phyloP scores from a whole-genome alignment of 805 yeast species.

The Tetrapisispora arboricola region DNA sequence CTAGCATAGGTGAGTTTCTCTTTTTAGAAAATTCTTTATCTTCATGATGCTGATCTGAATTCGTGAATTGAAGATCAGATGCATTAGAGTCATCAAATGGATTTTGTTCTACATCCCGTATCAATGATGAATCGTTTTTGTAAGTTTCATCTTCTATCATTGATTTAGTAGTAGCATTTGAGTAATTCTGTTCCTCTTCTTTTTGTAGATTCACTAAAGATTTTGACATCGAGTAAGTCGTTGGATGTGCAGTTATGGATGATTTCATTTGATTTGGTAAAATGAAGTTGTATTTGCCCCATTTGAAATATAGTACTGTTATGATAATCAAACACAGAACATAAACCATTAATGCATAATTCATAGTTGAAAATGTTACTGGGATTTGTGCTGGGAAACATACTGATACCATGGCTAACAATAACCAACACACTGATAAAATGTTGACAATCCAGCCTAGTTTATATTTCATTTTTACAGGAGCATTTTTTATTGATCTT shows the following conservation, averaged over 20 bases:
- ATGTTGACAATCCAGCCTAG: conserved; percentile 57
- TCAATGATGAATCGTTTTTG: too few relatives aligned
- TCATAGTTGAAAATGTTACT: conserved; percentile 34
- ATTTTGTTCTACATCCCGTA: neutral
- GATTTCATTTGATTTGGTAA: conserved; percentile 42
- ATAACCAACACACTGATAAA: conserved; percentile 50
- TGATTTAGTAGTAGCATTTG: neutral
- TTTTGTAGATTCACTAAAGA: neutral
- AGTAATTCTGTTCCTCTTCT: neutral
- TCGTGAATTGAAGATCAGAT: neutral
- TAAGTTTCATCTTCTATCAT: neutral
- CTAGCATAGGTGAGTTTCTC: neutral
- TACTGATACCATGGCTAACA: conserved; percentile 47
- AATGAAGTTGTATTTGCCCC: conserved; percentile 55
- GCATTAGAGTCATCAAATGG: conserved; percentile 1
- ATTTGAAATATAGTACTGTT: conserved; percentile 41
- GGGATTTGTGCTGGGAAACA: conserved; percentile 63
- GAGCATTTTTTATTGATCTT: conserved; percentile 53
- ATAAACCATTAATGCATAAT: conserved; percentile 55
- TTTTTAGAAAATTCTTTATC: neutral
- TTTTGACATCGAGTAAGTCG: neutral
- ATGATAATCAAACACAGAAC: conserved; percentile 36
- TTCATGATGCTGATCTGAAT: neutral
- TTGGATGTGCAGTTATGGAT: neutral
- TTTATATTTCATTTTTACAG: conserved; percentile 47